phyloP scores from a whole-genome alignment of 1,139 yeast genomes.

The Protomyces lactucae-debilis region DNA sequence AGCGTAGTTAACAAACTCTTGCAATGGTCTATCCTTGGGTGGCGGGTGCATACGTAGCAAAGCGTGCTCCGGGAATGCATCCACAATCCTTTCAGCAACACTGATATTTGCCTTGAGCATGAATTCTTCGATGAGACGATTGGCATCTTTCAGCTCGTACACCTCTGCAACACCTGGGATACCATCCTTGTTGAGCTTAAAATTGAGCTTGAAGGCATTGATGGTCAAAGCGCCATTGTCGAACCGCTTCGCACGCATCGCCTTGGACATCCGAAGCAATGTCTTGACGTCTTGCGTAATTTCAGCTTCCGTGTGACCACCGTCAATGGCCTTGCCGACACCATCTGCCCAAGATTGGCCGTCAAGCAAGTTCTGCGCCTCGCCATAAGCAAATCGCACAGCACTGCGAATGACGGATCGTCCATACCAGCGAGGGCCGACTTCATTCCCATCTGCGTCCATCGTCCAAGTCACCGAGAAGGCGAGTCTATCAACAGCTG shows the following conservation, averaged over 20 bases:
- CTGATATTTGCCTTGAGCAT: conserved; percentile 77
- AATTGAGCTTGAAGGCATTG: conserved; percentile 56
- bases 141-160: conserved; percentile 58
- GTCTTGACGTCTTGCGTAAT: conserved; percentile 15
- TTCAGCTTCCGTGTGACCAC: conserved; percentile 22
- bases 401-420: conserved; percentile 25
- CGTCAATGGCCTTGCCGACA: conserved; percentile 27
- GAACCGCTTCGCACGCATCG: conserved; percentile 46
- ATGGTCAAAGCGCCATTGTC: conserved; percentile 46
- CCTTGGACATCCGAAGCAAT: conserved; percentile 22
- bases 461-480: conserved; percentile 57
- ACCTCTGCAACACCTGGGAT: conserved; percentile 67
- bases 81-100: conserved; percentile 74
- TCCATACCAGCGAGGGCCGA: conserved; percentile 29
- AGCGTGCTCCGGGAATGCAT: conserved; percentile 73
- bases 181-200: conserved; percentile 79
- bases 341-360: conserved; percentile 28
- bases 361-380: conserved; percentile 27
- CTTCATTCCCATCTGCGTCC: conserved; percentile 24
- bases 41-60: conserved; percentile 81
- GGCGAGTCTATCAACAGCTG: conserved; percentile 59
- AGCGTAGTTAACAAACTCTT: conserved; percentile 68
- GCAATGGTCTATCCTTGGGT: conserved; percentile 79
- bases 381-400: conserved; percentile 27
- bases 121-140: conserved; percentile 65